Evolutionary conservation across 2,329 filamentous ascomycete species (phyloP).

Genomic region (Diplodia scrobiculata): DNA sequence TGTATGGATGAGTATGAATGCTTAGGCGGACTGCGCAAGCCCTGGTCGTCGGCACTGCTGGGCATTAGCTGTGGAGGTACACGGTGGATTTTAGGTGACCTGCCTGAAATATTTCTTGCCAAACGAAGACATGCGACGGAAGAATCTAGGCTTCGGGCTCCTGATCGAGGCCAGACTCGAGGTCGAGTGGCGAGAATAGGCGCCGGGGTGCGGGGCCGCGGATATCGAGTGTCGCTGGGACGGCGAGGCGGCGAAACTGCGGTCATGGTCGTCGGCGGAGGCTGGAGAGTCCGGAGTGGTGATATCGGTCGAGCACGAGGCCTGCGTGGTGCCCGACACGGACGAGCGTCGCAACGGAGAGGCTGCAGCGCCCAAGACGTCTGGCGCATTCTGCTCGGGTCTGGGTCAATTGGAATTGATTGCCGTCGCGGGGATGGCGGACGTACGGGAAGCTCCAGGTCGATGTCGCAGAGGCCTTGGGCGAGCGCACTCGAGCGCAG

Average conservation of each 20-base stretch:
- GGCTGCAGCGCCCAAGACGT: background rate
- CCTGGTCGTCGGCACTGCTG: background rate
- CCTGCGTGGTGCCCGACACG: conserved; percentile 28
- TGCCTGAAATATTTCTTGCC: conserved; percentile 18
- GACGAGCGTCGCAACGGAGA: conserved; percentile 26
- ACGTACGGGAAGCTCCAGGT: conserved; percentile 26
- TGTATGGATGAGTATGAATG: conserved; percentile 10
- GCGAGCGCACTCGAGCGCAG: conserved; percentile 17
- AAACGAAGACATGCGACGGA: conserved; percentile 19
- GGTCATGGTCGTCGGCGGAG: conserved; percentile 22
- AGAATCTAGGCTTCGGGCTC: conserved; percentile 17
- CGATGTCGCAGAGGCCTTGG: conserved; percentile 15
- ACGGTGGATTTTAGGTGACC: background rate
- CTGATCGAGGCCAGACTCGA: conserved; percentile 8
- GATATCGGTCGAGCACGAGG: conserved; percentile 27
- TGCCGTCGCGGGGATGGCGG: background rate
- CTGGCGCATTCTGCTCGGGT: conserved; percentile 8
- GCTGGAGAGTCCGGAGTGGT: conserved; percentile 24
- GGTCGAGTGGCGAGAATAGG: conserved; percentile 18
- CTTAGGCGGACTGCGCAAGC: conserved; percentile 5
- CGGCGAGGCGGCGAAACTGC: conserved; percentile 8
- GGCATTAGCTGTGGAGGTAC: background rate
- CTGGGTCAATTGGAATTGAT: conserved; percentile 16
- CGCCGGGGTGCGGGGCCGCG: conserved; percentile 10
- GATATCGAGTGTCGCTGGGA: conserved; percentile 7